These are phyloP conservation scores for Neoboletus magnificus DNA, from an alignment of 768 basidiomycete species.

Conservation along the genomic window DNA sequence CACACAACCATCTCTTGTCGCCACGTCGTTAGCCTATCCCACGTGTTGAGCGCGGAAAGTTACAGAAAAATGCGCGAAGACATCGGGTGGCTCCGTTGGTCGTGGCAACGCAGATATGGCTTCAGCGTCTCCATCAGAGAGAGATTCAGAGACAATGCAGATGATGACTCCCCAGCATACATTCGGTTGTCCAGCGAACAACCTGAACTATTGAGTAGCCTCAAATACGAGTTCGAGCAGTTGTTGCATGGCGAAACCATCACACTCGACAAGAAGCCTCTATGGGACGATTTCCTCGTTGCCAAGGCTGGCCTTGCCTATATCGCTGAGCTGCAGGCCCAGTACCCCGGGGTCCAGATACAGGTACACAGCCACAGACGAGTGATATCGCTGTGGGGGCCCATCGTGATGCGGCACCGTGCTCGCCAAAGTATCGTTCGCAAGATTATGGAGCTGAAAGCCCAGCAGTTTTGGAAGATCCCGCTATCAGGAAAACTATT, in stretches of 20 bases:
- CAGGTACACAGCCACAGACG: constrained; percentile 40
- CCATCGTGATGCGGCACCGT: constrained; percentile 35
- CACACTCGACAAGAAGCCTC: constrained; percentile 44
- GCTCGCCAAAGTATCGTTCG: constrained; percentile 46
- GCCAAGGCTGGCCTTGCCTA: constrained; percentile 40
- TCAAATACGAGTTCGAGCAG: constrained; percentile 62
- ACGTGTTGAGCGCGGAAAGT: constrained; percentile 36
- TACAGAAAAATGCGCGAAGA: constrained; percentile 44
- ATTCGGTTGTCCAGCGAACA: constrained; percentile 53
- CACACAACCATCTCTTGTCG: constrained; percentile 46
- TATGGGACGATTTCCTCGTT: constrained; percentile 68
- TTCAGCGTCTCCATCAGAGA: constrained; percentile 32
- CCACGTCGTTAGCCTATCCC: constrained; percentile 53
- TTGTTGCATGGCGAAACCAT: constrained; percentile 60
- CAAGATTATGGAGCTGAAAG: constrained; percentile 43
- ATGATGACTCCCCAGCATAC: constrained; percentile 21
- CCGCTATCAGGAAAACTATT: constrained; percentile 46
- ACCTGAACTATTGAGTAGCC: constrained; percentile 45
- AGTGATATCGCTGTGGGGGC: constrained; percentile 54
- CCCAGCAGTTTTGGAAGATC: constrained; percentile 42
- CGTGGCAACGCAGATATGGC: constrained; percentile 32
- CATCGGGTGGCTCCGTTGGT: constrained; percentile 42
- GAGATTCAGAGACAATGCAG: constrained; percentile 3
- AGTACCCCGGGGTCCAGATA: constrained; percentile 42
- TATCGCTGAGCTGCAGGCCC: constrained; percentile 41